Conservation (phyloP, 1,139 yeast genomes). For the Scheffersomyces illinoinensis region DNA sequence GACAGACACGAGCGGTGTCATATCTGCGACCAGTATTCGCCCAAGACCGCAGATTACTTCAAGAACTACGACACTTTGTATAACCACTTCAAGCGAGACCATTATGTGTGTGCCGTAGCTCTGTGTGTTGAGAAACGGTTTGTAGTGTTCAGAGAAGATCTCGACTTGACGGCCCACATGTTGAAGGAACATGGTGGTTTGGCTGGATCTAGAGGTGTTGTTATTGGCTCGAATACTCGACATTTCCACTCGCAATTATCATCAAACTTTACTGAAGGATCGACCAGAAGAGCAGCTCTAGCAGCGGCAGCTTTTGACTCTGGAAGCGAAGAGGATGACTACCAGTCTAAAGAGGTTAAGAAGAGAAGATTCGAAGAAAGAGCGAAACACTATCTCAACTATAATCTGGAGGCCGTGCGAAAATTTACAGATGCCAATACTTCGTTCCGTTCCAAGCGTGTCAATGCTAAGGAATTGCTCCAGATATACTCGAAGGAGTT, state of each 20-base stretch:
- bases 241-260: constrained; percentile 70
- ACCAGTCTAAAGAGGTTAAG: constrained; percentile 52
- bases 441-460: constrained; percentile 44
- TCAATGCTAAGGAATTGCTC: constrained; percentile 52
- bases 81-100: constrained; percentile 70
- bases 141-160: constrained; percentile 85
- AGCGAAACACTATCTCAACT: constrained; percentile 73
- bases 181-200: constrained; percentile 73
- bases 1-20: constrained; percentile 87
- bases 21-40: constrained; percentile 75
- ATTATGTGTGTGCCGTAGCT: constrained; percentile 78
- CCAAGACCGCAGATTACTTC: constrained; percentile 74
- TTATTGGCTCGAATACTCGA: constrained; percentile 42
- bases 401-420: constrained; percentile 47
- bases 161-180: constrained; percentile 89
- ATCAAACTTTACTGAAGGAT: constrained; percentile 41
- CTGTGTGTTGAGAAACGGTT: constrained; percentile 86
- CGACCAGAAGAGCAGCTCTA: constrained; percentile 8
- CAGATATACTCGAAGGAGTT: constrained; percentile 47
- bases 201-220: constrained; percentile 37
- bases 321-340: constrained; percentile 25
- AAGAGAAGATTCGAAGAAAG: constrained; percentile 75
- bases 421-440: constrained; percentile 53
- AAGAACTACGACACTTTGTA: constrained; percentile 72
- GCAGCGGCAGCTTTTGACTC: constrained; percentile 8